Evolutionary conservation across 208 protist species (phyloP), one percentile per base, ranked within the genome.

Genomic region (Herpetomonas muscarum): DNA sequence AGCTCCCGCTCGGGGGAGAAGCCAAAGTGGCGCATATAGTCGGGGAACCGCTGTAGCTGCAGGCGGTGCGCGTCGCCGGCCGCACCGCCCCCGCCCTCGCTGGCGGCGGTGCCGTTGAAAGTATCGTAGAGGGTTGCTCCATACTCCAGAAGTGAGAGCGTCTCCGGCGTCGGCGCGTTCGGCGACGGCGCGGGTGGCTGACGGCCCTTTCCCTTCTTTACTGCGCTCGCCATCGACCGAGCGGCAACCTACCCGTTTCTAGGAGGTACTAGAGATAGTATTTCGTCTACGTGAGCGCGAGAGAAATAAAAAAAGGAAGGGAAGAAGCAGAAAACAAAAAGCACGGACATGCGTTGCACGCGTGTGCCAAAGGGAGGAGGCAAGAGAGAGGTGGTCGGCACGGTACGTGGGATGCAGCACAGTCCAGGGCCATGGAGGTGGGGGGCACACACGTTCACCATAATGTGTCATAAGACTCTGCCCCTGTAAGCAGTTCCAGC

Each of bases 11-110:
- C 81, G 1, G 87, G 52, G 31, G 74, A 79, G 50, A 94, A 94
- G 41, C 87, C 87, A 52, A 91, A 94, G 62, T 94, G 87, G 22
- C 84, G 80, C 17, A 90, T 42, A 58, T 94, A 94, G 61, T 94
- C 87, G 1, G 72, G 76, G 57, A 86, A 86, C 48, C 84, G 74
- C 1, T 59, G 70, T 25, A 88, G 61, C 17, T 84, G 81, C 22
- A 91, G 52, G 9, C 26, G 25, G 28, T 37, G 7, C 46, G 17
- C 29, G 4, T 17, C 10, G 42, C 22, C n/a, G 12, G 32, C 24
- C 36, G 22, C 26, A 31, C 63, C 56, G 67, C 59, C 55, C 21
- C 65, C 48, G 48, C 55, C 53, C 6, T 64, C 45, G 21, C 36
- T 2, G 19, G 66, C 32, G 5, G 54, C 66, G 30, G 51, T 46